phyloP scores from a whole-genome alignment of 2,329 filamentous ascomycete species.

The Diplocarpon mali region DNA sequence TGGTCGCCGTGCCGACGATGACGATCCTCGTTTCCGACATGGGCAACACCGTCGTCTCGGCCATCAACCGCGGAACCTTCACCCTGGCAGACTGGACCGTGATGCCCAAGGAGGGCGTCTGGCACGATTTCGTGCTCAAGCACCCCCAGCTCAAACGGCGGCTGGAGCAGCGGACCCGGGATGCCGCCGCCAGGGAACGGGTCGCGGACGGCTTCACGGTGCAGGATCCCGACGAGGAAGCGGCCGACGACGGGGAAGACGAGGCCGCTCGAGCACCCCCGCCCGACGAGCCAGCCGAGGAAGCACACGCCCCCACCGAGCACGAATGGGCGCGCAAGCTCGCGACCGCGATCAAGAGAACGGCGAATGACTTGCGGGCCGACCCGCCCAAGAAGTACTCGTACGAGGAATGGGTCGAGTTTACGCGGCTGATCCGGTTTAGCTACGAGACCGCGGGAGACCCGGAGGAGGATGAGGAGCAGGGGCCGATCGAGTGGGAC shows the following conservation, averaged over 20 bases:
- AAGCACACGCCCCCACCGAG: constrained; percentile 27
- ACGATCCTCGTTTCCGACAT: constrained; percentile 55
- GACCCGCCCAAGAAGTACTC: constrained; percentile 40
- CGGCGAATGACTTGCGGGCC: constrained; percentile 41
- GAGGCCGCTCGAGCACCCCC: constrained; percentile 1
- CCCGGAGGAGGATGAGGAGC: constrained; percentile 39
- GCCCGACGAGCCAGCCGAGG: constrained; percentile 33
- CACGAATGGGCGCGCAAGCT: constrained; percentile 44
- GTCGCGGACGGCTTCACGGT: constrained; percentile 27
- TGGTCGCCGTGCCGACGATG: constrained; percentile 60
- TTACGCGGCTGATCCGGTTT: constrained; percentile 51
- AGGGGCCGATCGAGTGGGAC: constrained; percentile 55
- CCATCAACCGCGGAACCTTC: constrained; percentile 51
- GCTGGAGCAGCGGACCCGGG: constrained; percentile 30
- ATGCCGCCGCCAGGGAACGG: constrained; percentile 33
- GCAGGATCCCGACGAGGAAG: constrained; percentile 26
- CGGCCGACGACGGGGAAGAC: constrained; percentile 9
- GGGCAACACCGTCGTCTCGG: constrained; percentile 51
- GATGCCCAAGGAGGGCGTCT: constrained; percentile 48
- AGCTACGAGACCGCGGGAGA: constrained; percentile 28
- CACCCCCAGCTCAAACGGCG: constrained; percentile 33
- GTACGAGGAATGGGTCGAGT: constrained; percentile 61
- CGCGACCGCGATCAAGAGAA: constrained; percentile 42
- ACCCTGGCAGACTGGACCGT: constrained; percentile 54
- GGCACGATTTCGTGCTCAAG: constrained; percentile 37